These are phyloP conservation scores for Mucor mucedo DNA, from an alignment of 371 early-diverging fungal genomes.

Conservation along the genomic window DNA sequence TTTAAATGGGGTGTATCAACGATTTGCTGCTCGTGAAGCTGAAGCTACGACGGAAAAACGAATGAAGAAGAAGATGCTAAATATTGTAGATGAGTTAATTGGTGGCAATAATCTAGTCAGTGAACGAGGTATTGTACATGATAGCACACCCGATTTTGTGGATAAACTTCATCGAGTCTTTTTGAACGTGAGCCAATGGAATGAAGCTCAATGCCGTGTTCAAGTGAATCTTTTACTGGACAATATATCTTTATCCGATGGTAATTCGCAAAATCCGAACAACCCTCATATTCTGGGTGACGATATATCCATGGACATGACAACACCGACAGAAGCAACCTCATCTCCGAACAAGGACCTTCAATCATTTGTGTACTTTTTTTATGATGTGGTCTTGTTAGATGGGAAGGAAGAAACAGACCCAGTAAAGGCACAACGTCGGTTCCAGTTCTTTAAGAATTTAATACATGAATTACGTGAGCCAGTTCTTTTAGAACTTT, in stretches of 20 bases:
- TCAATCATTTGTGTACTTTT: slow-evolving; percentile 58
- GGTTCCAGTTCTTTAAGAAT: slow-evolving; percentile 47
- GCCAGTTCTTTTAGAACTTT: slow-evolving; percentile 40
- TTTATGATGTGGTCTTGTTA: slow-evolving; percentile 59
- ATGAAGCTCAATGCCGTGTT: slow-evolving; percentile 64
- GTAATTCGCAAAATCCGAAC: slow-evolving; percentile 29
- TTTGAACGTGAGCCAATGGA: slow-evolving; percentile 63
- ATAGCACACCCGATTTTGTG: slow-evolving; percentile 40
- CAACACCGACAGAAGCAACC: slow-evolving; percentile 13
- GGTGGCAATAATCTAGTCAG: slow-evolving; percentile 32
- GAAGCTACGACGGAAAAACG: slow-evolving; percentile 36
- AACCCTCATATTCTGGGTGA: slow-evolving; percentile 39
- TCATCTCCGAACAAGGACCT: slow-evolving; percentile 40
- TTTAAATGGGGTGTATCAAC: slow-evolving; percentile 52
- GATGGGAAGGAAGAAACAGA: slow-evolving; percentile 46
- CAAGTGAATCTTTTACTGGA: slow-evolving; percentile 63
- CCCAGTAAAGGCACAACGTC: slow-evolving; percentile 37
- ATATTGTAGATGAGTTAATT: slow-evolving; percentile 49
- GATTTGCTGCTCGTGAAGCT: slow-evolving; percentile 42
- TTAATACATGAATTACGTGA: slow-evolving; percentile 49
- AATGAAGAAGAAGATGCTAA: slow-evolving; percentile 49
- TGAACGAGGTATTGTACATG: slow-evolving; percentile 27
- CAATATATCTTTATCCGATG: slow-evolving; percentile 53
- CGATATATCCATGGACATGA: slow-evolving; percentile 23
- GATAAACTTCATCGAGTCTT: slow-evolving; percentile 57